Evolutionary conservation across 352 stramenopile species (phyloP).

Genomic region (Pythium inflatum): DNA sequence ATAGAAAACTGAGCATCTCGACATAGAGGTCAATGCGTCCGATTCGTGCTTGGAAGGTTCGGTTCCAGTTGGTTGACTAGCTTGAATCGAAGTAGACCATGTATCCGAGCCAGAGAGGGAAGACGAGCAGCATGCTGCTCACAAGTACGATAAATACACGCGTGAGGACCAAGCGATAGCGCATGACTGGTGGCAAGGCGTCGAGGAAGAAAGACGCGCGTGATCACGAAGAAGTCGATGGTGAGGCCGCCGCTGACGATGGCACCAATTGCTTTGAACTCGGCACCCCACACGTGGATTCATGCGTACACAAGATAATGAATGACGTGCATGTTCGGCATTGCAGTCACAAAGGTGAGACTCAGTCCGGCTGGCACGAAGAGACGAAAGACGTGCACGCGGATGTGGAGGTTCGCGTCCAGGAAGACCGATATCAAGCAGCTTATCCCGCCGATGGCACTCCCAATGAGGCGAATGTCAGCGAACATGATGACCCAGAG

Average conservation of each 20-base stretch:
- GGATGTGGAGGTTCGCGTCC: constrained; percentile 24
- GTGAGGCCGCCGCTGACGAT: constrained; percentile 1
- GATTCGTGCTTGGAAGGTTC: constrained; percentile 1
- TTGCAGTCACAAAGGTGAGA: not conserved
- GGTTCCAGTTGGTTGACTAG: not conserved
- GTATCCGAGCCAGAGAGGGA: constrained; percentile 1
- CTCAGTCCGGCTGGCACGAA: constrained; percentile 12
- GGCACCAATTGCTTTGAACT: constrained; percentile 6
- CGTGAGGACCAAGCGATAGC: constrained; percentile 2
- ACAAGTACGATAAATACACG: constrained; percentile 10
- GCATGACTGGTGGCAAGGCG: constrained; percentile 9
- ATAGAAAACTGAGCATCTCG: constrained; percentile 31
- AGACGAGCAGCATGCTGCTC: not conserved
- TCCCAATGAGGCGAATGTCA: constrained; percentile 11
- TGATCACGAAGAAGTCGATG: constrained; percentile 22
- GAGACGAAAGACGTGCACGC: constrained; percentile 4
- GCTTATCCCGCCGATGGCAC: not conserved
- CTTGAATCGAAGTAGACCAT: not conserved
- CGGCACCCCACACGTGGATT: not conserved
- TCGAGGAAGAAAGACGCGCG: constrained; percentile 24
- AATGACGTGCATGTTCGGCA: not conserved
- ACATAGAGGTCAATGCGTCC: too few relatives aligned
- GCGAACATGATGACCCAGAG: not conserved
- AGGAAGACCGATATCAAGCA: constrained; percentile 19
- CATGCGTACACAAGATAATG: not conserved